A percentile compares a stretch with the other conserved stretches of the same genome.
Conservation (phyloP, 148 eudicot species). For the Cornus controversa region DNA sequence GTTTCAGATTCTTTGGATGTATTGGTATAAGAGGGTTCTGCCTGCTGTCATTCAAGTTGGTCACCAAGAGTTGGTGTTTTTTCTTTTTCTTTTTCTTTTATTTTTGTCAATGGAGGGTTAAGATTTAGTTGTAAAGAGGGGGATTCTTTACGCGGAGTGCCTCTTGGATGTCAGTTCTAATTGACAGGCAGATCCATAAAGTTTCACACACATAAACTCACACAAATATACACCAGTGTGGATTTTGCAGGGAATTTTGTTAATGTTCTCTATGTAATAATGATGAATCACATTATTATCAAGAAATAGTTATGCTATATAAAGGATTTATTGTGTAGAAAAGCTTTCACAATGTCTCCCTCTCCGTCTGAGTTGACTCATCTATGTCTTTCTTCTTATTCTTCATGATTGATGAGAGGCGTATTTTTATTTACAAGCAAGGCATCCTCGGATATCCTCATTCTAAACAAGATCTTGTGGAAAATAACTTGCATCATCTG, state of each 20-base stretch:
- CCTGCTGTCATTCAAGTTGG: background rate
- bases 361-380: background rate
- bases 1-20: slow-evolving; percentile 12
- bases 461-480: too few relatives aligned
- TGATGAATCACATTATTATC: background rate
- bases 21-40: background rate
- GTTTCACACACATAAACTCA: background rate
- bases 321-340: background rate
- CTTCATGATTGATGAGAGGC: too few relatives aligned
- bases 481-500: too few relatives aligned
- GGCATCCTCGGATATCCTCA: too few relatives aligned
- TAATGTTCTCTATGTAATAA: slow-evolving; percentile 4
- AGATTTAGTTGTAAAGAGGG: background rate
- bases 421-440: too few relatives aligned
- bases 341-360: too few relatives aligned
- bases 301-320: background rate
- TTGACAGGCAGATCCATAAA: background rate
- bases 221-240: slow-evolving; percentile 8
- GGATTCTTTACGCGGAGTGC: background rate
- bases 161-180: background rate
- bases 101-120: background rate
- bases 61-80: slow-evolving; percentile 5
- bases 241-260: slow-evolving; percentile 16
- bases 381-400: too few relatives aligned
- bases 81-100: background rate